Evolutionary conservation across 768 basidiomycete species (phyloP), one percentile per base, ranked within the genome.

Genomic region (Hericium coralloides): DNA sequence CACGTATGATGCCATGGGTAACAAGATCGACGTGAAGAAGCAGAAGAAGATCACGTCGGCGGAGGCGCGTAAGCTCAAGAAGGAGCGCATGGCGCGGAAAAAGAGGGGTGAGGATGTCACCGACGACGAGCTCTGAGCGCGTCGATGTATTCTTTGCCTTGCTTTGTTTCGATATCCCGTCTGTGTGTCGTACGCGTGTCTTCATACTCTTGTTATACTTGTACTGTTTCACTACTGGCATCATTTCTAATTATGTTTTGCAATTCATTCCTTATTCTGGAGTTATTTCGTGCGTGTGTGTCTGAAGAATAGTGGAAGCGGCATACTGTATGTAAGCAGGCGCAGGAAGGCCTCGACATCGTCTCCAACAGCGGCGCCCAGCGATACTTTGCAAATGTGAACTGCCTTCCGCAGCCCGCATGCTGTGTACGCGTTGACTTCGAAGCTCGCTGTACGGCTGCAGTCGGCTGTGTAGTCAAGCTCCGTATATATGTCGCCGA

Each of bases 1-100:
- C 41, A 75, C 81, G 66, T 98, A 89, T 69, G 97, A 99, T 70
- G 97, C 97, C 22, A 91, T 99, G 89, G 95, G 95, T 59, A 98
- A 98, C 89, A 95, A 94, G 85, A 75, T 94, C 62, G 89, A 90
- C 60, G 71, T 43, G 64, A 89, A 85, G 75, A 95, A 95, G 82
- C 65, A 70, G 66, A 94, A 92, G 82, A 95, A 95, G 79, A 64
- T 92, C 61, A 85, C 86, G 12, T 76, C 94, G 25, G 69, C 79
- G 26, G 95, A 98, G 70, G 80, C 82, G 53, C 84, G 95, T 59
- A 98, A 98, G 76, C 73, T 78, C 64, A 98, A 97, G 92, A 98
- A 98, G 85, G 94, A 94, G 62, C 90, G 95, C 57, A 90, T 95
- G 72, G 91, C 88, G 63, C 78, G 87, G 72, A 86, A 83, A 70